Evolutionary conservation across 2,329 filamentous ascomycete species (phyloP).

Genomic region (Aspergillus sp.): DNA sequence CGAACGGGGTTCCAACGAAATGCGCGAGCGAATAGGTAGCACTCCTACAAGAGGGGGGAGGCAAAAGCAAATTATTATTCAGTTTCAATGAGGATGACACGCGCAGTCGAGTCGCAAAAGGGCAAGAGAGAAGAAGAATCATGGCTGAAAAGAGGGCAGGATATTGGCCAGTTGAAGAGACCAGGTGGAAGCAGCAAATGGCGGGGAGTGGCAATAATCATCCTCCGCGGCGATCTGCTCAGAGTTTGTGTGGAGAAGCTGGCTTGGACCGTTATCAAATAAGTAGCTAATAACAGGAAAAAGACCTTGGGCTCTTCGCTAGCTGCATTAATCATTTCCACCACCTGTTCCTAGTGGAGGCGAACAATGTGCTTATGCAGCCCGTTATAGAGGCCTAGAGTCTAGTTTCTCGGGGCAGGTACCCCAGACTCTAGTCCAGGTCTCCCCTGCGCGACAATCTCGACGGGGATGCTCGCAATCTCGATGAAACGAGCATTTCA

Average conservation of each 20-base stretch:
- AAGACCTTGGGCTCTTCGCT: not conserved
- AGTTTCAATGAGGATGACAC: not conserved
- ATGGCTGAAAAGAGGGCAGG: not conserved
- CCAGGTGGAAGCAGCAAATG: not conserved
- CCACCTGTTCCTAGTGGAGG: not conserved
- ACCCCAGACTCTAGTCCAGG: not conserved
- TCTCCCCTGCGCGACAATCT: not conserved
- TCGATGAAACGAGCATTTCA: not conserved
- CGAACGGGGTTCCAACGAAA: not conserved
- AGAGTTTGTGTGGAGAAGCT: conserved; percentile 11
- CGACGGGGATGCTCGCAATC: not conserved
- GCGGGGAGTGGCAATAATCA: conserved; percentile 19
- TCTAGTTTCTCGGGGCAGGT: not conserved
- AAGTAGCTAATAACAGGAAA: not conserved
- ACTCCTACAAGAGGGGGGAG: not conserved
- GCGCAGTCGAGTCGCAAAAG: not conserved
- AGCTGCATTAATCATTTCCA: not conserved
- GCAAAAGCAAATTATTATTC: not conserved
- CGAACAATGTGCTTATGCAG: not conserved
- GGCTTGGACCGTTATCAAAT: conserved; percentile 1
- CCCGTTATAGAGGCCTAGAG: not conserved
- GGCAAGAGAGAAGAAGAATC: not conserved
- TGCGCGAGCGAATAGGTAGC: not conserved
- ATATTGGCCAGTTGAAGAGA: not conserved
- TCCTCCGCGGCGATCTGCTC: not conserved